Conservation (phyloP, 176 grass and related monocot species). For the Ananas comosus region DNA sequence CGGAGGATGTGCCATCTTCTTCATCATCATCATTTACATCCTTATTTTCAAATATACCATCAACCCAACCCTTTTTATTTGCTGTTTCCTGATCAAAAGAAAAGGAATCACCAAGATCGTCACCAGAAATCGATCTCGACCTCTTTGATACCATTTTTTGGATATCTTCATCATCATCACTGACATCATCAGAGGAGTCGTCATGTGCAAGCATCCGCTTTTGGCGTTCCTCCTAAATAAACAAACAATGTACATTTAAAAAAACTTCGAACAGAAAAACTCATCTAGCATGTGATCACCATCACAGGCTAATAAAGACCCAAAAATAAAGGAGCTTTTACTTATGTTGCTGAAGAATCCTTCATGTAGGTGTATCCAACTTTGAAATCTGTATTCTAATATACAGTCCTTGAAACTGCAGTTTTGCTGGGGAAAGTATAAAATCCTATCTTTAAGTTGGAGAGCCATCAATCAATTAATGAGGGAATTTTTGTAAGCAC, state of each 20-base stretch:
- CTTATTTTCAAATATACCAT: conserved; percentile 56
- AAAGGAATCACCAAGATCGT: conserved; percentile 91
- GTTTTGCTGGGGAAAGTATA: too few species aligned
- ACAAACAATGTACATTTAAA: neutral
- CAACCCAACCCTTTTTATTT: conserved; percentile 53
- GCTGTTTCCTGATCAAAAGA: conserved; percentile 26
- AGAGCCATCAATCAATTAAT: too few species aligned
- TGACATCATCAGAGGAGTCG: conserved; percentile 52
- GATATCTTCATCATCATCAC: conserved; percentile 27
- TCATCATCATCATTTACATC: conserved; percentile 36
- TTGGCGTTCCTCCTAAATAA: conserved; percentile 55
- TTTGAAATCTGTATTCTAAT: too few species aligned
- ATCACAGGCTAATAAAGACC: too few species aligned
- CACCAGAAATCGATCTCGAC: conserved; percentile 68
- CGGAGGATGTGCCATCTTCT: conserved; percentile 31
- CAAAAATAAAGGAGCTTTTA: too few species aligned
- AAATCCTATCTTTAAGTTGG: too few species aligned
- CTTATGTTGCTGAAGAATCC: too few species aligned
- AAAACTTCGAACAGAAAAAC: too few species aligned
- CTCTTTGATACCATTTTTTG: conserved; percentile 23
- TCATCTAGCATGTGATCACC: too few species aligned
- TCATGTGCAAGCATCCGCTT: conserved; percentile 71
- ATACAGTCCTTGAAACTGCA: too few species aligned
- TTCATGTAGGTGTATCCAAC: too few species aligned
- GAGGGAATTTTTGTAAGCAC: too few species aligned